Evolutionary conservation across 257 asterid species (phyloP), one percentile per base, ranked within the genome.

Genomic region (Hygrophila difformis): DNA sequence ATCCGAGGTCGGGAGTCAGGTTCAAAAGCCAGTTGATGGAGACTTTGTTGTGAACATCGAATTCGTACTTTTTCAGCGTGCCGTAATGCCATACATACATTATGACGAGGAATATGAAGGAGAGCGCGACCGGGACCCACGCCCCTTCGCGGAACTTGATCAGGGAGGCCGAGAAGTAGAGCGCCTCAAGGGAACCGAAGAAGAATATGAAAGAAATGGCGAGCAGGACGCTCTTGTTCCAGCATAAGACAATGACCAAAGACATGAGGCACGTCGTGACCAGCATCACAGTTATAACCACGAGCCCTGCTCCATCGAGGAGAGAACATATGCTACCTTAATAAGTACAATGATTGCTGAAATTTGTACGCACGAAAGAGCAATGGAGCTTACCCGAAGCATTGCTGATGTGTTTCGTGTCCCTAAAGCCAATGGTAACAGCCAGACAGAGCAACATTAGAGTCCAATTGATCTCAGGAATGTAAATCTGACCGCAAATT

Each of bases 71-170:
- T 21, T 77, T 84, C 58, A 34, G 19, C 0, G 96, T 89, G 9
- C 97, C 97, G 9, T 89, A 89, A 35, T 89, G 93, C 97, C 97
- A 89, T 5, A 57, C 41, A 61, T 72, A 75, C 97, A 89, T 89
- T 51, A 77, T 64, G 6, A 55, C 53, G n/a, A 84, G 81, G 54
- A 84, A 79, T 43, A 79, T 66, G 18, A 84, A 58, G 0, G 97
- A 84, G 13, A 89, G 82, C 0, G 79, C 94, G 13, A 84, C 37
- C 0, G 97, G 96, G 44, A 89, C 97, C 97, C 97, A 89, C 1
- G 97, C 96, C 13, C 97, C 97, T n/a, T 89, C 97, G 2, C 40
- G 78, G 73, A 89, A 89, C 65, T 89, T 88, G 71, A 81, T 84
- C 15, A 88, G 80, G 29, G 97, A 88, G 29, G 97, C 93, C 0